Evolutionary conservation across 805 yeast genomes (phyloP).

Genomic region (Brettanomyces anomalus): DNA sequence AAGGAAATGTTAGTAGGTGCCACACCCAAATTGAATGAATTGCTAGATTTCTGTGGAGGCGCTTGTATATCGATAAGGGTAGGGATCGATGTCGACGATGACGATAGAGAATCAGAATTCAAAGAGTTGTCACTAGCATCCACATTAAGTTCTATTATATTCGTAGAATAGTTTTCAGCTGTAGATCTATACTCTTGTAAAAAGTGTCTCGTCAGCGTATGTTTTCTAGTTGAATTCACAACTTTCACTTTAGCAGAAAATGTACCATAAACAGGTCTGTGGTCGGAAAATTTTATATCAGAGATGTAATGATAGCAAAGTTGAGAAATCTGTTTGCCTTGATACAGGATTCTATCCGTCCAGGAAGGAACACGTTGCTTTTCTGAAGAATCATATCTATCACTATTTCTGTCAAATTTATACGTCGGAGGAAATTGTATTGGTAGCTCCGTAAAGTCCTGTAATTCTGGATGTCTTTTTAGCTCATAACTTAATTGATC

Average conservation of each 20-base stretch:
- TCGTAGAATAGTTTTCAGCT: conserved; percentile 10
- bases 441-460: conserved; percentile 66
- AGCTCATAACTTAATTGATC: conserved; percentile 81
- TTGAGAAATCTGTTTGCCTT: conserved; percentile 51
- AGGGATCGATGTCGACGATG: conserved; percentile 12
- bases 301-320: conserved; percentile 61
- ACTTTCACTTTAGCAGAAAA: conserved; percentile 59
- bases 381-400: conserved; percentile 77
- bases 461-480: conserved; percentile 62
- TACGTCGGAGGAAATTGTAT: conserved; percentile 83
- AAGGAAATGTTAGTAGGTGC: conserved; percentile 1
- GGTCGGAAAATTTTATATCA: conserved; percentile 65
- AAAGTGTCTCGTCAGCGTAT: conserved; percentile 45
- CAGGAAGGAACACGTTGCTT: conserved; percentile 92
- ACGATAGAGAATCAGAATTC: conserved; percentile 12
- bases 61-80: conserved; percentile 17
- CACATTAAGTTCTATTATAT: conserved; percentile 25
- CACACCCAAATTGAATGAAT: conserved; percentile 24
- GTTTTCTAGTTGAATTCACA: conserved; percentile 55
- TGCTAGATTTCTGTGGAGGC: conserved; percentile 10
- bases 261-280: conserved; percentile 84
- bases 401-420: conserved; percentile 81
- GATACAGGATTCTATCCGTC: conserved; percentile 82
- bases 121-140: conserved; percentile 5
- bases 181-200: conserved; percentile 45